phyloP scores from a whole-genome alignment of 2,329 filamentous ascomycete genomes.

The Clarireedia paspali region DNA sequence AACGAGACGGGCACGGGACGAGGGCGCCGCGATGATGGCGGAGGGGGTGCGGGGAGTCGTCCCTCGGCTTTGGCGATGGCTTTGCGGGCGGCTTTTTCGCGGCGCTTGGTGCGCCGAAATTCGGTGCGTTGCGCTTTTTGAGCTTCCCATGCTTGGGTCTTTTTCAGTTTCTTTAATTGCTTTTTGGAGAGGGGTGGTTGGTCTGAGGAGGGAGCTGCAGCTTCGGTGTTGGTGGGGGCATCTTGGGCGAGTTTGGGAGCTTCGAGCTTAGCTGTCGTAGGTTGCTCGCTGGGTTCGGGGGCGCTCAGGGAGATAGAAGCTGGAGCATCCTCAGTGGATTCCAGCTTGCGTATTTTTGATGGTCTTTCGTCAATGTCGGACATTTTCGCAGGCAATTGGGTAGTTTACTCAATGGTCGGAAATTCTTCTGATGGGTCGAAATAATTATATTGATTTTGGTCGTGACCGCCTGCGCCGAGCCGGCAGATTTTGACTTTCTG shows the following conservation, averaged over 20 bases:
- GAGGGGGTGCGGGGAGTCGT: slow-evolving; percentile 3
- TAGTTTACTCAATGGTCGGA: too few relatives aligned
- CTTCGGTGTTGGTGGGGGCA: background rate
- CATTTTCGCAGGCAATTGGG: background rate
- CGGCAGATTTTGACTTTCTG: background rate
- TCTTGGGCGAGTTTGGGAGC: background rate
- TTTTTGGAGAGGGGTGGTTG: slow-evolving; percentile 63
- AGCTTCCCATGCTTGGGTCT: slow-evolving; percentile 68
- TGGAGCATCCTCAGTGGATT: background rate
- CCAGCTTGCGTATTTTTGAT: slow-evolving; percentile 8
- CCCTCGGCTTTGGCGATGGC: slow-evolving; percentile 37
- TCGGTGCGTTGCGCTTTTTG: slow-evolving; percentile 51
- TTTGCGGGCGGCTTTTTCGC: slow-evolving; percentile 42
- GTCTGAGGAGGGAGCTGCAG: background rate
- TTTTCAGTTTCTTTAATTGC: slow-evolving; percentile 71
- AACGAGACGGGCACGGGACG: slow-evolving; percentile 68
- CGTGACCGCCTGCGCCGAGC: background rate
- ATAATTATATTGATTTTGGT: background rate
- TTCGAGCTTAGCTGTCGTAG: background rate
- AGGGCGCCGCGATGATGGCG: slow-evolving; percentile 16
- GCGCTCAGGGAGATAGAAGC: background rate
- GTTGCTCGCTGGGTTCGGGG: background rate
- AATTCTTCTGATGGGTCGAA: background rate
- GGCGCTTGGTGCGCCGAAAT: slow-evolving; percentile 44
- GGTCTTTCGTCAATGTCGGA: slow-evolving; percentile 7